phyloP scores from a whole-genome alignment of 202 grass and related monocot genomes.

The Setaria italica region DNA sequence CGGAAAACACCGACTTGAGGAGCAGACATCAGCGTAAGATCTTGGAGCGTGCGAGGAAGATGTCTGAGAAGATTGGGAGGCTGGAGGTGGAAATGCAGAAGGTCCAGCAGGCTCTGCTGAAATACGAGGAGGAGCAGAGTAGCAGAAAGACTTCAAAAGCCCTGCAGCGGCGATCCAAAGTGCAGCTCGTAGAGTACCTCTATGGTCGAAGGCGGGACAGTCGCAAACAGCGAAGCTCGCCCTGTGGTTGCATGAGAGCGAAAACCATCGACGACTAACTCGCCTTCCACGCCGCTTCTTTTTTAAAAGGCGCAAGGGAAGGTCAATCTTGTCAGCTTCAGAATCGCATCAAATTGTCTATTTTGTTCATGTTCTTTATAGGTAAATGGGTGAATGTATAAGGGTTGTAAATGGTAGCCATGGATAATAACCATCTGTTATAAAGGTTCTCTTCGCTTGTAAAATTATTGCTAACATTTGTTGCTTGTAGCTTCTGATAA shows the following conservation, averaged over 20 bases:
- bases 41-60: slow-evolving; percentile 73
- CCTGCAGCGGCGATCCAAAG: slow-evolving; percentile 56
- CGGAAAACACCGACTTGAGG: slow-evolving; percentile 53
- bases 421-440: slow-evolving; percentile 38
- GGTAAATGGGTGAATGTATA: slow-evolving; percentile 40
- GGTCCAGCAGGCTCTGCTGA: slow-evolving; percentile 72
- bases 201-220: slow-evolving; percentile 70
- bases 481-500: slow-evolving; percentile 36
- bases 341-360: slow-evolving; percentile 9
- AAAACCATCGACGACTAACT: slow-evolving; percentile 74
- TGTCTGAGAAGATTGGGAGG: slow-evolving; percentile 84
- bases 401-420: slow-evolving; percentile 59
- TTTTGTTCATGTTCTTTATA: slow-evolving; percentile 36
- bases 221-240: slow-evolving; percentile 52
- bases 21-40: slow-evolving; percentile 82
- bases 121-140: slow-evolving; percentile 66
- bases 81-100: slow-evolving; percentile 88
- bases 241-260: slow-evolving; percentile 73
- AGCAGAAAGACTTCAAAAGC: slow-evolving; percentile 51
- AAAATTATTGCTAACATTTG: slow-evolving; percentile 45
- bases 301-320: slow-evolving; percentile 49
- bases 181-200: slow-evolving; percentile 77
- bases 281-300: slow-evolving; percentile 39
- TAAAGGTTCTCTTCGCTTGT: slow-evolving; percentile 30
- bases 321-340: slow-evolving; percentile 47